A percentile compares a stretch with the other conserved stretches of the same genome.
phyloP scores from a whole-genome alignment of 2,329 filamentous ascomycete genomes.

The Neonectria faginata region DNA sequence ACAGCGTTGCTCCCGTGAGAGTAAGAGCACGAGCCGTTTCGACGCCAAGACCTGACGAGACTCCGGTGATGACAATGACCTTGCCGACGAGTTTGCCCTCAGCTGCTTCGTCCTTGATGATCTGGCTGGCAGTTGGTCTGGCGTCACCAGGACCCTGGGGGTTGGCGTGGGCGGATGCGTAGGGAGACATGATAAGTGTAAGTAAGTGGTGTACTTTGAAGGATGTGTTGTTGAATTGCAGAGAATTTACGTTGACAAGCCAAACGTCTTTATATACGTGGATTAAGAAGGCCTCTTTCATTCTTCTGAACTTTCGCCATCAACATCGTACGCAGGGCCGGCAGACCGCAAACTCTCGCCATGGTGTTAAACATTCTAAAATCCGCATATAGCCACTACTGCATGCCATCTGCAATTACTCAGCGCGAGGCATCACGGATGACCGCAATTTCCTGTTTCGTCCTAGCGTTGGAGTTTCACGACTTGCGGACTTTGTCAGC shows the following conservation, averaged over 20 bases:
- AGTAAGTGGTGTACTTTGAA: neutral
- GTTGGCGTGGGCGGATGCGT: conserved; percentile 33
- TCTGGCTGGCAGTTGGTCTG: conserved; percentile 49
- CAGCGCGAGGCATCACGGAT: conserved; percentile 18
- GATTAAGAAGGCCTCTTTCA: neutral
- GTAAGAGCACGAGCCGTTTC: conserved; percentile 53
- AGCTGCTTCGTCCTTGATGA: conserved; percentile 48
- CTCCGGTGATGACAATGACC: conserved; percentile 53
- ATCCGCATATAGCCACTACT: neutral
- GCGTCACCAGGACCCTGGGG: conserved; percentile 47
- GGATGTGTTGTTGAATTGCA: neutral
- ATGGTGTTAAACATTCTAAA: neutral
- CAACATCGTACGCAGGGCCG: too few species aligned
- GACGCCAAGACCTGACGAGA: conserved; percentile 52
- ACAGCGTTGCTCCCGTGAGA: conserved; percentile 53
- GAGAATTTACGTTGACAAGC: neutral
- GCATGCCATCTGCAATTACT: neutral
- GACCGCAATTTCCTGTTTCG: conserved; percentile 30
- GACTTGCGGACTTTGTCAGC: conserved; percentile 11
- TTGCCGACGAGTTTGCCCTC: conserved; percentile 47
- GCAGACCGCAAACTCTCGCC: neutral
- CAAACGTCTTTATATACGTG: neutral
- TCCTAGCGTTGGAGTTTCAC: conserved; percentile 25
- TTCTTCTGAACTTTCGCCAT: too few species aligned
- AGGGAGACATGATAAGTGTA: conserved; percentile 24